Conservation (phyloP, 805 yeast genomes). For the Metschnikowia sp. region DNA sequence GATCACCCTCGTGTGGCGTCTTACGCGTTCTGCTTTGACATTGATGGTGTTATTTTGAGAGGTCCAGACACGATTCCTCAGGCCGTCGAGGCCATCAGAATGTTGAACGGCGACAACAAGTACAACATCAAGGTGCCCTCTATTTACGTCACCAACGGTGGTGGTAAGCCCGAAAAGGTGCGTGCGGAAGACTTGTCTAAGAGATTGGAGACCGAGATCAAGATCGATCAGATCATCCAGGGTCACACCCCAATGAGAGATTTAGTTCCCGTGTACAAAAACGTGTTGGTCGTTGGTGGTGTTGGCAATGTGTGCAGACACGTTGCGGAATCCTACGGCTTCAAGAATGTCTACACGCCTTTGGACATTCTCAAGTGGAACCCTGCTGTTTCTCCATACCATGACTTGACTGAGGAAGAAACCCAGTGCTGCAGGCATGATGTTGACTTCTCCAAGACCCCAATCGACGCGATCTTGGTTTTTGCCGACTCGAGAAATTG, state of each 20-base stretch:
- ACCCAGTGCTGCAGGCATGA: constrained; percentile 43
- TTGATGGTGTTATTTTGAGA: constrained; percentile 84
- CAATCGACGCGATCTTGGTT: constrained; percentile 79
- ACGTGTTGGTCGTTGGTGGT: constrained; percentile 86
- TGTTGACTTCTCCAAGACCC: constrained; percentile 62
- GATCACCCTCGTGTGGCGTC: constrained; percentile 74
- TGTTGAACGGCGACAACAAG: constrained; percentile 75
- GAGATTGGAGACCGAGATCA: constrained; percentile 57
- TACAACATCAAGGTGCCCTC: constrained; percentile 75
- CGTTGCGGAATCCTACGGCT: constrained; percentile 82
- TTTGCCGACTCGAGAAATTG: constrained; percentile 91
- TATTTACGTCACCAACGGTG: constrained; percentile 83
- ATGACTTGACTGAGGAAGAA: constrained; percentile 73
- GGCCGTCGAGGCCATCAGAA: constrained; percentile 66
- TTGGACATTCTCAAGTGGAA: constrained; percentile 81
- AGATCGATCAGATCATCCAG: constrained; percentile 80
- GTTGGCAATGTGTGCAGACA: constrained; percentile 79
- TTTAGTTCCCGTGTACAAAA: constrained; percentile 60
- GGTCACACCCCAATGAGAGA: constrained; percentile 95
- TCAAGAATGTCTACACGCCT: constrained; percentile 77
- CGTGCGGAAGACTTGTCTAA: constrained; percentile 69
- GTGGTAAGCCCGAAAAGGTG: constrained; percentile 77
- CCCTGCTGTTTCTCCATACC: constrained; percentile 83
- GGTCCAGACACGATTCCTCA: constrained; percentile 84
- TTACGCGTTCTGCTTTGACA: constrained; percentile 89